Conservation (phyloP, 1,284 basidiomycete species). For the Papiliotrema fonsecae region DNA sequence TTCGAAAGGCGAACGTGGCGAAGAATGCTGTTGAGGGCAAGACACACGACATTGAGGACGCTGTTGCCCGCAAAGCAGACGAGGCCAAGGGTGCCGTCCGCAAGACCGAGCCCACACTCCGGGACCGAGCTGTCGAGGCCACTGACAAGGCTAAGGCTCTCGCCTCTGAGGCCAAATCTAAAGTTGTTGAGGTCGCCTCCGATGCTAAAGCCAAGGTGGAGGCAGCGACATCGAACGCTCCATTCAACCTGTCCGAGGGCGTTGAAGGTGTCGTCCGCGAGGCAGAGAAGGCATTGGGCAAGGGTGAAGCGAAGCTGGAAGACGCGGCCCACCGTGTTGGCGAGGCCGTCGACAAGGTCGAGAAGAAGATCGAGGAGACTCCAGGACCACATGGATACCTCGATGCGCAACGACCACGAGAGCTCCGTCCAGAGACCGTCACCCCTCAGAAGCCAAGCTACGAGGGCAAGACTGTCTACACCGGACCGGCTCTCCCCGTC, state of each 20-base stretch:
- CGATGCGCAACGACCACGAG: slow-evolving; percentile 39
- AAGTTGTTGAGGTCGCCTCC: slow-evolving; percentile 11
- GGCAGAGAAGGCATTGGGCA: slow-evolving; percentile 56
- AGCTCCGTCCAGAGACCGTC: slow-evolving; percentile 45
- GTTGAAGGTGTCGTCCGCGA: slow-evolving; percentile 61
- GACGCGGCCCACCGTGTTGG: slow-evolving; percentile 17
- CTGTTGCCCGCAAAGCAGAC: slow-evolving; percentile 10
- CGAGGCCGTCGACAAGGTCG: slow-evolving; percentile 19
- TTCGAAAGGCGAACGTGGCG: neutral
- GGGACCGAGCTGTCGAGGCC: slow-evolving; percentile 6
- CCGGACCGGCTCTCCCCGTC: slow-evolving; percentile 66
- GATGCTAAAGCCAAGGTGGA: slow-evolving; percentile 29
- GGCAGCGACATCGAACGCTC: slow-evolving; percentile 44
- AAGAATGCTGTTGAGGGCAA: slow-evolving; percentile 23
- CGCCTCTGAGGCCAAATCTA: slow-evolving; percentile 5
- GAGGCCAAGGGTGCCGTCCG: slow-evolving; percentile 3
- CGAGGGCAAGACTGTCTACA: slow-evolving; percentile 58
- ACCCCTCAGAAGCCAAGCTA: slow-evolving; percentile 35
- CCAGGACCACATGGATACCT: slow-evolving; percentile 24
- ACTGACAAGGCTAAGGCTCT: slow-evolving; percentile 45
- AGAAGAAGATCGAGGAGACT: slow-evolving; percentile 27
- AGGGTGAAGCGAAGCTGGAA: slow-evolving; percentile 11
- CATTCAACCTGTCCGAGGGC: slow-evolving; percentile 58
- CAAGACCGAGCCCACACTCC: neutral
- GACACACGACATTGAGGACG: slow-evolving; percentile 9